These are phyloP conservation scores for Marsdenia floribunda DNA, from an alignment of 257 asterid species.

Conservation along the genomic window DNA sequence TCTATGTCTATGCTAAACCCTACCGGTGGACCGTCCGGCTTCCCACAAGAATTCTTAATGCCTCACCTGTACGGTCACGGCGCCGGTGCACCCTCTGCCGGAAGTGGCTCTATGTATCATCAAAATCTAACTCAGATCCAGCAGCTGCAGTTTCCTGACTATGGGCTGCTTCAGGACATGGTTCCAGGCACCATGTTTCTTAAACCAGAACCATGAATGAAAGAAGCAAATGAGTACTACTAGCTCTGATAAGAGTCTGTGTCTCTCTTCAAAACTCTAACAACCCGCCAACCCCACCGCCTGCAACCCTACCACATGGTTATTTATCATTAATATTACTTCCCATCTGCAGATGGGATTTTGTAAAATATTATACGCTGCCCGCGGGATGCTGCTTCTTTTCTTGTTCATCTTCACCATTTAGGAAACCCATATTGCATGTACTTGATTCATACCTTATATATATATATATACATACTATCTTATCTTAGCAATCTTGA, in stretches of 20 bases:
- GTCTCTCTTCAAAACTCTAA: not conserved
- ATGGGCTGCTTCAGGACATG: conserved; percentile 38
- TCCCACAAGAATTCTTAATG: conserved; percentile 31
- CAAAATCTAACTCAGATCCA: conserved; percentile 27
- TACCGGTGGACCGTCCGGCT: conserved; percentile 14
- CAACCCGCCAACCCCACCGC: not conserved
- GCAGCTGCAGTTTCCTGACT: conserved; percentile 23
- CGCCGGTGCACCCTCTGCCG: not conserved
- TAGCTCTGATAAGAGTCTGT: too few relatives aligned
- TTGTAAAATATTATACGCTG: conserved; percentile 5
- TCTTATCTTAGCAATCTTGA: not conserved
- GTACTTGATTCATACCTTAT: not conserved
- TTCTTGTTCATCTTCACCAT: not conserved
- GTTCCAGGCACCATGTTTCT: conserved; percentile 33
- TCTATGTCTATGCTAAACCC: conserved; percentile 35
- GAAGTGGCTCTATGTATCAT: conserved; percentile 16
- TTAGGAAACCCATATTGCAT: not conserved
- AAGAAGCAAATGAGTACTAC: too few relatives aligned
- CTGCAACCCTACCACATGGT: not conserved
- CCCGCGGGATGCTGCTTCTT: not conserved
- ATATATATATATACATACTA: too few relatives aligned
- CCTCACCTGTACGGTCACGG: conserved; percentile 6
- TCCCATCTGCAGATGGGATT: not conserved
- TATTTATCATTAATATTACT: not conserved
- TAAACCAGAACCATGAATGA: conserved; percentile 26